Conservation (phyloP, 2,329 filamentous ascomycete species). For the Aspergillus sp. region DNA sequence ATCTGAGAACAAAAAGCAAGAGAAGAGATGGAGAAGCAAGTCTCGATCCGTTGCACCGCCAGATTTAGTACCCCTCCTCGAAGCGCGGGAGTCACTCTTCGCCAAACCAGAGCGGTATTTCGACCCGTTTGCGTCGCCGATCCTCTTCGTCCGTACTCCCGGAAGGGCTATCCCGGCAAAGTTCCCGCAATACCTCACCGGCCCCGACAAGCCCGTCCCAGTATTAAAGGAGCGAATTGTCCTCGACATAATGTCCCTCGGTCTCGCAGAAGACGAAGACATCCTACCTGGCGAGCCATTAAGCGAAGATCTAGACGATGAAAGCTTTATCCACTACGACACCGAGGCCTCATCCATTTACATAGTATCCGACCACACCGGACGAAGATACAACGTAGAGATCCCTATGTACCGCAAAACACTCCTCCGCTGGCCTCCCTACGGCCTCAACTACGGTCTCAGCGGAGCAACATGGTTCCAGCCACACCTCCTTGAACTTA, state of each 20-base stretch:
- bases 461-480: conserved; percentile 12
- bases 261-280: not conserved
- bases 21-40: conserved; percentile 9
- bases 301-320: not conserved
- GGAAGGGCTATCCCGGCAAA: conserved; percentile 31
- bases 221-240: conserved; percentile 13
- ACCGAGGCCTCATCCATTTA: too few relatives aligned
- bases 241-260: not conserved
- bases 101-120: conserved; percentile 33
- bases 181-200: conserved; percentile 29
- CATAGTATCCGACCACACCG: too few relatives aligned
- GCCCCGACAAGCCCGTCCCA: conserved; percentile 28
- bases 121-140: conserved; percentile 38
- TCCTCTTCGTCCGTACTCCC: conserved; percentile 36
- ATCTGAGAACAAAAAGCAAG: not conserved
- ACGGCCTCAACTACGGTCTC: conserved; percentile 28
- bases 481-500: conserved; percentile 3
- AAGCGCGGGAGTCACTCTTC: conserved; percentile 32
- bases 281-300: not conserved
- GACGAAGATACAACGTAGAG: too few relatives aligned
- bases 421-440: conserved; percentile 34
- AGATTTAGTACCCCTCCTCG: conserved; percentile 30
- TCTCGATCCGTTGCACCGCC: conserved; percentile 12
- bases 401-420: conserved; percentile 26
- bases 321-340: not conserved